These are phyloP conservation scores for Candida arabinofermentans DNA, from an alignment of 805 yeast genomes.

Conservation along the genomic window DNA sequence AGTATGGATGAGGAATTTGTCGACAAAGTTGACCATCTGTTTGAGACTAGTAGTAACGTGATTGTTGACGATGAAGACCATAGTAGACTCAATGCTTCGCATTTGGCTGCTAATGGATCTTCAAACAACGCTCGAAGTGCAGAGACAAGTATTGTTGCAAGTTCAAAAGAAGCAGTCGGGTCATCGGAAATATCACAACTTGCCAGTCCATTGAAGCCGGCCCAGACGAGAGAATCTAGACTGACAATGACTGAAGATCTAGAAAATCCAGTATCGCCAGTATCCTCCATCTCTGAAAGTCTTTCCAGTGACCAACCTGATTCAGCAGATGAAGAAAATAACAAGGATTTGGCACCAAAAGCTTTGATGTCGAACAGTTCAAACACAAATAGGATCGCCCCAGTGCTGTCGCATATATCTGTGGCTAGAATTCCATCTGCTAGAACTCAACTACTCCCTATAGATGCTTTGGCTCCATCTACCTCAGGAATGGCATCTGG, in stretches of 20 bases:
- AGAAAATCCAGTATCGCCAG: constrained; percentile 8
- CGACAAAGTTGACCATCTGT: not conserved
- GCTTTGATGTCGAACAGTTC: constrained; percentile 8
- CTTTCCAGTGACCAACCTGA: constrained; percentile 10
- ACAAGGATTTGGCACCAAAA: constrained; percentile 10
- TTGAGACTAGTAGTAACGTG: not conserved
- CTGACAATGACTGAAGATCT: not conserved
- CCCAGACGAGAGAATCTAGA: not conserved
- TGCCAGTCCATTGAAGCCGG: not conserved
- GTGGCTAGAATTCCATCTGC: constrained; percentile 31
- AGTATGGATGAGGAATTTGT: constrained; percentile 1
- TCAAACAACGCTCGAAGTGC: too few species aligned
- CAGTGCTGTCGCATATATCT: constrained; percentile 6
- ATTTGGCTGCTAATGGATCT: too few species aligned
- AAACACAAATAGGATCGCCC: not conserved
- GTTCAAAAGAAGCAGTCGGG: too few species aligned
- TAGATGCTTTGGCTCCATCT: not conserved
- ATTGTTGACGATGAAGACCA: not conserved
- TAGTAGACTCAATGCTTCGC: too few species aligned
- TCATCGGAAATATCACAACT: too few species aligned
- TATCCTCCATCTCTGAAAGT: constrained; percentile 13
- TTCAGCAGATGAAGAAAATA: not conserved
- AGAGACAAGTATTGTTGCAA: too few species aligned
- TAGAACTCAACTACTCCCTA: constrained; percentile 12
- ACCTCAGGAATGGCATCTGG: not conserved